phyloP scores from a whole-genome alignment of 2,329 filamentous ascomycete genomes.

The Penicillium sp. region DNA sequence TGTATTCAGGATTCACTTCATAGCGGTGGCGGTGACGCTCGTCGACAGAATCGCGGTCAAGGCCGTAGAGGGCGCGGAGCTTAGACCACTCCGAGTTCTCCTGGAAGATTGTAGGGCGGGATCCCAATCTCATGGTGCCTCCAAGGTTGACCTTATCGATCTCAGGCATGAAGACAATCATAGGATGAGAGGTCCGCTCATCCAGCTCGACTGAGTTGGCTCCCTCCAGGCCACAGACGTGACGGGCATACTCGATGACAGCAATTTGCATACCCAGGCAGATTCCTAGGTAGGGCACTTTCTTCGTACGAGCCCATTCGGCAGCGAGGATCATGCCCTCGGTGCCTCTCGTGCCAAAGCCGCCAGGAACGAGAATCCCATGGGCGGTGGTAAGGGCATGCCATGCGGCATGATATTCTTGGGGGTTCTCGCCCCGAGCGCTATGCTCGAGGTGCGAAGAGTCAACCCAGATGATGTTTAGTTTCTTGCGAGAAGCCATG shows the following conservation, averaged over 20 bases:
- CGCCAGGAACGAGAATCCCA: background rate
- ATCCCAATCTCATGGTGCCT: background rate
- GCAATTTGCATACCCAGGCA: constrained; percentile 92
- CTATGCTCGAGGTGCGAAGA: constrained; percentile 49
- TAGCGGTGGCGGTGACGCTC: background rate
- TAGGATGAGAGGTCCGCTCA: constrained; percentile 54
- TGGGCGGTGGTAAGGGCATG: background rate
- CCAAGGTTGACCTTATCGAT: background rate
- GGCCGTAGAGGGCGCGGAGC: background rate
- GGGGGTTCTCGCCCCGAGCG: background rate
- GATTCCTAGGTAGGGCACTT: constrained; percentile 80
- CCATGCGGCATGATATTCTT: background rate
- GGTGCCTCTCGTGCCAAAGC: constrained; percentile 38
- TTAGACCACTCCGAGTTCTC: background rate
- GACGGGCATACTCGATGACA: constrained; percentile 81
- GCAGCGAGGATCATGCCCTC: constrained; percentile 86
- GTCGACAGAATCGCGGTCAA: constrained; percentile 42
- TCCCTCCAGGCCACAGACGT: constrained; percentile 63
- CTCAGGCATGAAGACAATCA: background rate
- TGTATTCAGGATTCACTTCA: constrained; percentile 24
- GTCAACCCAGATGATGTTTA: constrained; percentile 72
- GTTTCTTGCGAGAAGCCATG: constrained; percentile 15
- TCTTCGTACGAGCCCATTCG: constrained; percentile 78
- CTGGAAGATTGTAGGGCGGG: background rate
- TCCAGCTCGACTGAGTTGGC: constrained; percentile 59